phyloP scores from a whole-genome alignment of 495 filamentous ascomycete genomes.

The Penicillium paxilli region DNA sequence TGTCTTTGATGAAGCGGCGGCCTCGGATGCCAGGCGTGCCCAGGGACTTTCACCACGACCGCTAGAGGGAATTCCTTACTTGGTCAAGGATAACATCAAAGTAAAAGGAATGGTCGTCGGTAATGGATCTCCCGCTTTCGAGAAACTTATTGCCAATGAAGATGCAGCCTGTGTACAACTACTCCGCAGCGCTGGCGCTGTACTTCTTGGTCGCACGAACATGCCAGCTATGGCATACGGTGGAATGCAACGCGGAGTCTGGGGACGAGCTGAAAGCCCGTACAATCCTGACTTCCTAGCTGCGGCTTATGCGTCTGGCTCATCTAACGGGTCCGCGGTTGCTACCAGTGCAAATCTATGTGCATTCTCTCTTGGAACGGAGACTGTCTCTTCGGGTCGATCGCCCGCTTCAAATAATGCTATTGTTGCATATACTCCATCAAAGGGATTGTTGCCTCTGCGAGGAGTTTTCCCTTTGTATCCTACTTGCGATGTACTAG shows the following conservation, averaged over 20 bases:
- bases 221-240: constrained; percentile 45
- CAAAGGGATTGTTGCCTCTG: constrained; percentile 34
- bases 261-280: constrained; percentile 37
- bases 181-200: constrained; percentile 62
- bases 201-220: constrained; percentile 58
- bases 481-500: constrained; percentile 37
- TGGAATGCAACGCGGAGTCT: constrained; percentile 41
- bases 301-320: constrained; percentile 37
- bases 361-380: constrained; percentile 37
- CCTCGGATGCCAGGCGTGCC: constrained; percentile 31
- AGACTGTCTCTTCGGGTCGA: constrained; percentile 40
- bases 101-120: constrained; percentile 66
- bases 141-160: constrained; percentile 60
- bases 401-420: constrained; percentile 40
- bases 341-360: constrained; percentile 36
- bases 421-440: constrained; percentile 39
- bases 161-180: constrained; percentile 61
- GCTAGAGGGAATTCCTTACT: constrained; percentile 71
- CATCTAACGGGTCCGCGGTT: constrained; percentile 41
- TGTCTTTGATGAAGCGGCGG: constrained; percentile 31
- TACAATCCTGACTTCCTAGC: constrained; percentile 34
- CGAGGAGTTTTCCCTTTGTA: constrained; percentile 38
- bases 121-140: constrained; percentile 52
- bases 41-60: constrained; percentile 37
- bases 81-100: constrained; percentile 72